phyloP scores from a whole-genome alignment of 2,329 filamentous ascomycete species.

The Leptographium lundbergii region DNA sequence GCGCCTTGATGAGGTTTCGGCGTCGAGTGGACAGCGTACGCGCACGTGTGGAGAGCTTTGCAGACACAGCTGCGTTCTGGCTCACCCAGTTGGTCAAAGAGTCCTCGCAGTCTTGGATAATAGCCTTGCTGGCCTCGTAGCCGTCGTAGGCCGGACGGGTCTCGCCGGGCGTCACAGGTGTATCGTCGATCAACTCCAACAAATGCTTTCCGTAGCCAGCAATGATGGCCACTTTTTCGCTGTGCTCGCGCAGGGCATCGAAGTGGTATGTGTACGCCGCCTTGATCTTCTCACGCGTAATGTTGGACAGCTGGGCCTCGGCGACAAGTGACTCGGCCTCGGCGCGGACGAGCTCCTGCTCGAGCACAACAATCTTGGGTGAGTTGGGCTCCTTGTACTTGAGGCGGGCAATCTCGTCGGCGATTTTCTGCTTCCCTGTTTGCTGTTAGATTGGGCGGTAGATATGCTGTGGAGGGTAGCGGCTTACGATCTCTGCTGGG shows the following conservation, averaged over 20 bases:
- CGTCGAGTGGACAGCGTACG: slow-evolving; percentile 80
- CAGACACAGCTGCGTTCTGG: slow-evolving; percentile 75
- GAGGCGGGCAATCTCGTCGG: slow-evolving; percentile 93
- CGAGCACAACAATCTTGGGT: slow-evolving; percentile 90
- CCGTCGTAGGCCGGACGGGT: slow-evolving; percentile 93
- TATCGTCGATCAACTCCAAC: slow-evolving; percentile 93
- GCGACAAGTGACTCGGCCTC: slow-evolving; percentile 98
- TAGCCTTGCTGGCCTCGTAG: slow-evolving; percentile 95
- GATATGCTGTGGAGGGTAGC: not conserved
- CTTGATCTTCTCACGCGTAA: slow-evolving; percentile 98
- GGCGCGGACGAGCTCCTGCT: slow-evolving; percentile 95
- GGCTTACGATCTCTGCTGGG: slow-evolving; percentile 86
- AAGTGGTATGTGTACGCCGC: slow-evolving; percentile 97
- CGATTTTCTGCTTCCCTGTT: slow-evolving; percentile 95
- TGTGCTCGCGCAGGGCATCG: slow-evolving; percentile 91
- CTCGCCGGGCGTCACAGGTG: slow-evolving; percentile 92
- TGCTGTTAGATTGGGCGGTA: slow-evolving; percentile 4
- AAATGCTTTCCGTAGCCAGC: slow-evolving; percentile 96
- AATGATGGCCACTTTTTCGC: slow-evolving; percentile 96
- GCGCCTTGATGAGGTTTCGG: slow-evolving; percentile 54
- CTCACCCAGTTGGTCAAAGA: slow-evolving; percentile 94
- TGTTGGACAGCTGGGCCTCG: slow-evolving; percentile 96
- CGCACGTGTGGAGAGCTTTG: slow-evolving; percentile 76
- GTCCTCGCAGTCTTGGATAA: slow-evolving; percentile 98
- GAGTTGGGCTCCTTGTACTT: slow-evolving; percentile 99